Base-by-base conservation (phyloP, 2,329 filamentous ascomycete species). In the Geoglossum cookeanum region DNA sequence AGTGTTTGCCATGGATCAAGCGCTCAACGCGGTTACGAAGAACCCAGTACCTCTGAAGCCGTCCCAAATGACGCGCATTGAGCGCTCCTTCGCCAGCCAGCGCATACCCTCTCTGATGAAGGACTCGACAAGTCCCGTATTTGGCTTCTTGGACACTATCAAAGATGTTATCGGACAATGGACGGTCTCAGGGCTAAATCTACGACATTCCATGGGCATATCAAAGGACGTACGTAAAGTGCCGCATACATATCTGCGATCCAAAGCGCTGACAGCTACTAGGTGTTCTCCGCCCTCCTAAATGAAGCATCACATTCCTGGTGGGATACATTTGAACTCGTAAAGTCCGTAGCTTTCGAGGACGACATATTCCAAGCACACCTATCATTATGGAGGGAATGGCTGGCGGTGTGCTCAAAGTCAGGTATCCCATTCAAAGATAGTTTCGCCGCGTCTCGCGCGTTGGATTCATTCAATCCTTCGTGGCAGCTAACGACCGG, bases 401-500 rank as follows among this genome's bases (percentile, higher is more conserved):
- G 49, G 49, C 29, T 53, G 9, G 30, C 33, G 15, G 9, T 11
- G 22, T 53, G 49, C n/a, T 53, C 49, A 3, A 17, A 53, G 22
- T 9, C 7, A 9, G 49, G 30, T 17, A 53, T 53, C n/a, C 49
- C 49, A 35, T 32, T 2, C 1, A 5, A 53, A 6, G 39, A 48
- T 29, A 39, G 1, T 47, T 15, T 13, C 42, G 47, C 60, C 5
- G 64, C 67, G 45, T 71, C 61, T 51, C 62, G 59, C 55, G 62
- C 63, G 51, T 68, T 77, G 32, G 65, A 66, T 22, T 58, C 59
- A 1, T 91, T 94, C 64, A 75, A 78, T 29, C 76, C 79, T 15
- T 81, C 80, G 1, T 90, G 89, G 71, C 80, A 81, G 57, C 71
- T 94, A 13, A 81, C 75, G 0, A 89, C 84, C 1, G 89, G 88